These are phyloP conservation scores for Grammothele lineata DNA, from an alignment of 768 basidiomycete genomes.

Conservation along the genomic window DNA sequence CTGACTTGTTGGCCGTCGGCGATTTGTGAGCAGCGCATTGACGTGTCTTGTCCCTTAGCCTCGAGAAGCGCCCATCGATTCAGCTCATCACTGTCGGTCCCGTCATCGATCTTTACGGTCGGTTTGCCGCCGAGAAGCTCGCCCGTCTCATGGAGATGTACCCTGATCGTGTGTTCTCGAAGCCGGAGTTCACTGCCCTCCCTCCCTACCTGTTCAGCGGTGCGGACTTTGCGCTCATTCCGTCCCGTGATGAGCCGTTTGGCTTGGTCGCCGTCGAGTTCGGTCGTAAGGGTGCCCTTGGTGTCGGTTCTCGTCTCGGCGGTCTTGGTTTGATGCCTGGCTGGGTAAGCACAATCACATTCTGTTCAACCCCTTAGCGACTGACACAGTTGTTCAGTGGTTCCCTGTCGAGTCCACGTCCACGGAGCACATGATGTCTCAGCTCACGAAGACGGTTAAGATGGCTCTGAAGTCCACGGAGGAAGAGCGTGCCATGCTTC, in stretches of 20 bases:
- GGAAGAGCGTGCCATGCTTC: conserved; percentile 88
- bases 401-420: conserved; percentile 94
- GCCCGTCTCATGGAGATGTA: conserved; percentile 92
- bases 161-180: conserved; percentile 91
- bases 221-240: conserved; percentile 93
- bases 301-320: conserved; percentile 90
- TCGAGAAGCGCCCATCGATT: conserved; percentile 82
- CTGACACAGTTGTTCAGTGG: conserved; percentile 58
- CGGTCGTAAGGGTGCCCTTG: conserved; percentile 92
- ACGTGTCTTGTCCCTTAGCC: conserved; percentile 34
- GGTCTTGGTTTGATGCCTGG: conserved; percentile 97
- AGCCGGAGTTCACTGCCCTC: conserved; percentile 92
- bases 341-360: conserved; percentile 60
- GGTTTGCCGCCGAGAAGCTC: conserved; percentile 93
- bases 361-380: background rate
- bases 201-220: conserved; percentile 93
- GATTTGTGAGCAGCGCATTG: background rate
- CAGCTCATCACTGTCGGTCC: conserved; percentile 90
- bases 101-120: conserved; percentile 92
- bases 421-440: conserved; percentile 91
- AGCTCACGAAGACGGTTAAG: conserved; percentile 92
- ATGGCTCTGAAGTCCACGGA: conserved; percentile 87
- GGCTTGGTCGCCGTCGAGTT: conserved; percentile 96
- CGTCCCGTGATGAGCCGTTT: conserved; percentile 95
- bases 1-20: background rate